Evolutionary conservation across 2,329 filamentous ascomycete species (phyloP), one percentile per base, ranked within the genome.

Genomic region (Rhynchosporium agropyri): DNA sequence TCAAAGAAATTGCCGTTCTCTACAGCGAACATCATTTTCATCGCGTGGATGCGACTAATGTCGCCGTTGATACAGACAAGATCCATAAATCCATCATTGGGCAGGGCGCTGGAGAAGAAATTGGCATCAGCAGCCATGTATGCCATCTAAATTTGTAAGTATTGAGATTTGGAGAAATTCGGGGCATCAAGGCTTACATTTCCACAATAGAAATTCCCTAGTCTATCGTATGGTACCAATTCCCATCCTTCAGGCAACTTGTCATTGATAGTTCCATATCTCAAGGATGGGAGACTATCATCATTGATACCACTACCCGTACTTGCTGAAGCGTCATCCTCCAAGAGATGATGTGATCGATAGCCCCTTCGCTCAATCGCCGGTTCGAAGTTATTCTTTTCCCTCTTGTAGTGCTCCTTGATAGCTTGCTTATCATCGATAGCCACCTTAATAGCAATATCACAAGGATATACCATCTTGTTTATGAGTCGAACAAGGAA

Each of bases 191-290:
- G 31, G 79, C 85, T 78, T 73, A 88, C 87, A 75, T 97, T 99
- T 65, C 95, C 95, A 38, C 89, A 90, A 77, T 96, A 98, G 75
- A 99, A 96, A 72, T 91, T 97, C 53, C 92, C 92, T 61, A 99
- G 80, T 36, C 89, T 91, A 66, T 95, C 86, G 66, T 89, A 84
- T 0, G 89, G 85, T 3, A 89, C 78, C 26, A 89, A 78, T 65
- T 89, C 82, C 92, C 95, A 99, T 51, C 85, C 89, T 1, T 84
- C 78, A 0, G 92, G 93, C 0, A 98, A 75, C 15, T 88, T 81
- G 69, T 96, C 91, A 58, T 86, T 84, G 63, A 95, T 79, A 0
- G 91, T 94, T 56, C 95, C 95, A 71, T 91, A 96, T 70, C 84
- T 83, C 43, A 98, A 79, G 5, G 83, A 75, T 2, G 93, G 94